Conservation (phyloP, 768 basidiomycete species). For the Psilocybe subaeruginosa region DNA sequence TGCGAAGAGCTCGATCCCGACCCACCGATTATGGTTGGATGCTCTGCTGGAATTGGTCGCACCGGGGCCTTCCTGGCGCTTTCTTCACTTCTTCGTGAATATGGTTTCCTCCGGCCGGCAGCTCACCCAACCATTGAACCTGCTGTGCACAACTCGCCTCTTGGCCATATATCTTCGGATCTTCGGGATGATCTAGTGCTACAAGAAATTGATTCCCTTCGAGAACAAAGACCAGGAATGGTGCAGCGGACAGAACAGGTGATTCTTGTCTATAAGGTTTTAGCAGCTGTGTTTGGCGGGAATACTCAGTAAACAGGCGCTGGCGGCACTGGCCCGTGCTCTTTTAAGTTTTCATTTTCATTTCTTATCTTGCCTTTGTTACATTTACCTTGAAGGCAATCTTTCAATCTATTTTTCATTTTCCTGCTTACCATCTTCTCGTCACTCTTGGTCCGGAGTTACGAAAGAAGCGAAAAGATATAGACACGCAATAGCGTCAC, state of each 20-base stretch:
- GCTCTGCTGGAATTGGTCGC: slow-evolving; percentile 87
- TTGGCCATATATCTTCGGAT: slow-evolving; percentile 58
- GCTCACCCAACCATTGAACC: slow-evolving; percentile 30
- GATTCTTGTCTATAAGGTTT: slow-evolving; percentile 63
- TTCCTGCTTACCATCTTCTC: too few relatives aligned
- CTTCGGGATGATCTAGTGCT: slow-evolving; percentile 60
- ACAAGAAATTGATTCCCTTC: slow-evolving; percentile 74
- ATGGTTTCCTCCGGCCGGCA: slow-evolving; percentile 48
- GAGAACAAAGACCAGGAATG: slow-evolving; percentile 85
- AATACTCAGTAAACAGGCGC: slow-evolving; percentile 4
- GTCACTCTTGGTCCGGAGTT: too few relatives aligned
- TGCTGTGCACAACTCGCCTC: slow-evolving; percentile 47
- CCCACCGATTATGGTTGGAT: slow-evolving; percentile 82
- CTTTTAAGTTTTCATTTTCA: neutral
- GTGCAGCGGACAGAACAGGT: slow-evolving; percentile 75
- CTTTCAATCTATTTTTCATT: too few relatives aligned
- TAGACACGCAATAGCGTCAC: neutral
- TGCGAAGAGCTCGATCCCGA: slow-evolving; percentile 46
- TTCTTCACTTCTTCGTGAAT: slow-evolving; percentile 72
- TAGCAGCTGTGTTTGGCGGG: slow-evolving; percentile 32
- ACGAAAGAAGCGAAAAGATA: too few relatives aligned
- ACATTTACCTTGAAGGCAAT: neutral
- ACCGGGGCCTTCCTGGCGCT: slow-evolving; percentile 87
- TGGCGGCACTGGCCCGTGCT: neutral
- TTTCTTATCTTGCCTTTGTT: neutral